A percentile compares a stretch with the other conserved stretches of the same genome.
These are phyloP conservation scores for Tolypocladium tundrense DNA, from an alignment of 2,329 filamentous ascomycete genomes.

Conservation along the genomic window DNA sequence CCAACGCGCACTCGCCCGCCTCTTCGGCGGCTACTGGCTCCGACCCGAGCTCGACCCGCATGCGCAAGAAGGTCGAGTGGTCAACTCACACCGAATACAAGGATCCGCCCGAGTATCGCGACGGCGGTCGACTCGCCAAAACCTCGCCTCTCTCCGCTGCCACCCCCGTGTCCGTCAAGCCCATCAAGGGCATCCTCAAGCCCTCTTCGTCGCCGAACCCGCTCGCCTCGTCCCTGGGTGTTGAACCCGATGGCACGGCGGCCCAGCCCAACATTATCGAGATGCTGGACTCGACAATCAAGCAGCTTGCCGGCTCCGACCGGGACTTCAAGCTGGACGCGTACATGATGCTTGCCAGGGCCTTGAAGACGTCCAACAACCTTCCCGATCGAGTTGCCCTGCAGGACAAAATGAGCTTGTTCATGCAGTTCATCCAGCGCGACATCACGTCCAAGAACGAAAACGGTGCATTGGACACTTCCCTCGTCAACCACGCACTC, in stretches of 20 bases:
- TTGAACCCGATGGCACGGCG: constrained; percentile 28
- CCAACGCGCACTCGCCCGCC: constrained; percentile 34
- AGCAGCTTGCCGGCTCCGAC: constrained; percentile 68
- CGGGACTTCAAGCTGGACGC: constrained; percentile 69
- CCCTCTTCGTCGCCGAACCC: constrained; percentile 41
- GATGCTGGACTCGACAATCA: constrained; percentile 77
- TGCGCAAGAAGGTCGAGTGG: constrained; percentile 47
- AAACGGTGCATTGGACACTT: constrained; percentile 49
- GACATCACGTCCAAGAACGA: constrained; percentile 59
- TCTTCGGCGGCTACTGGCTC: constrained; percentile 30
- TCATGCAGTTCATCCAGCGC: constrained; percentile 74
- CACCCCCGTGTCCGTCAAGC: constrained; percentile 30
- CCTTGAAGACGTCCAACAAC: constrained; percentile 72
- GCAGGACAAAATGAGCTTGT: constrained; percentile 62
- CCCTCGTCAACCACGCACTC: constrained; percentile 66
- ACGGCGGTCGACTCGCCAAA: constrained; percentile 24
- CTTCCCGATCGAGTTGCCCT: constrained; percentile 66
- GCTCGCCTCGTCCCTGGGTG: constrained; percentile 27
- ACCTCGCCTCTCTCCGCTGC: constrained; percentile 30
- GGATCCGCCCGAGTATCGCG: constrained; percentile 36
- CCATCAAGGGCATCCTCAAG: constrained; percentile 69
- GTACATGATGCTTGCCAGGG: constrained; percentile 68
- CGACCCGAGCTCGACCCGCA: constrained; percentile 31
- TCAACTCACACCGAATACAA: constrained; percentile 46
- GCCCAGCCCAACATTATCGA: constrained; percentile 51